These are phyloP conservation scores for Physcomitrium patens DNA, from an alignment of 225 moss, liverwort and hornwort genomes.

Conservation along the genomic window DNA sequence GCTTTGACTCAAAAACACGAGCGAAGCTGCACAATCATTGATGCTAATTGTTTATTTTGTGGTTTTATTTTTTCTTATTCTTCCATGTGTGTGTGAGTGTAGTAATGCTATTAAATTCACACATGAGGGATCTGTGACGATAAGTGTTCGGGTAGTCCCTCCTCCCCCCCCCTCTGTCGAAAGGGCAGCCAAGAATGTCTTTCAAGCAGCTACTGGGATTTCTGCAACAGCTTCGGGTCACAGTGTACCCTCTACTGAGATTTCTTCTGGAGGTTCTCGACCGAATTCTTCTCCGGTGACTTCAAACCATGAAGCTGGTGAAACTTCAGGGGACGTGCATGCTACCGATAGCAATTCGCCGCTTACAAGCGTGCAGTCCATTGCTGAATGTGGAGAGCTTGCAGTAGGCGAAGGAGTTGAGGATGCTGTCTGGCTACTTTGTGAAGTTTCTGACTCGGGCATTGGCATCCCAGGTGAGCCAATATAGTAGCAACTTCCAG, in stretches of 20 bases:
- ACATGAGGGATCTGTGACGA: conserved; percentile 62
- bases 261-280: not conserved
- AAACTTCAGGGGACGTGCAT: conserved; percentile 10
- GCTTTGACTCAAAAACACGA: not conserved
- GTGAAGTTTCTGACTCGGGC: conserved; percentile 84
- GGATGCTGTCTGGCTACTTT: conserved; percentile 64
- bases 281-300: conserved; percentile 13
- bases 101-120: conserved; percentile 93
- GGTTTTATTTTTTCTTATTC: no score
- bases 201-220: conserved; percentile 26
- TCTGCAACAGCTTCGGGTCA: conserved; percentile 25
- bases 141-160: conserved; percentile 56
- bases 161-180: conserved; percentile 44
- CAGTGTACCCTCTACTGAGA: conserved; percentile 7
- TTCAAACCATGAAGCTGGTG: conserved; percentile 26
- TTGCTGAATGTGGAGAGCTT: conserved; percentile 20
- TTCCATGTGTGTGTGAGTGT: conserved; percentile 15
- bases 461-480: conserved; percentile 86
- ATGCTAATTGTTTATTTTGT: conserved; percentile 6
- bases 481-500: not conserved
- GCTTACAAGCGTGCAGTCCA: conserved; percentile 23
- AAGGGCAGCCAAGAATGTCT: conserved; percentile 42
- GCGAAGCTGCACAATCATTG: not conserved
- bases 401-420: conserved; percentile 41
- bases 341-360: conserved; percentile 25